Evolutionary conservation across 805 yeast species (phyloP).

Genomic region (Candida nemodendra): DNA sequence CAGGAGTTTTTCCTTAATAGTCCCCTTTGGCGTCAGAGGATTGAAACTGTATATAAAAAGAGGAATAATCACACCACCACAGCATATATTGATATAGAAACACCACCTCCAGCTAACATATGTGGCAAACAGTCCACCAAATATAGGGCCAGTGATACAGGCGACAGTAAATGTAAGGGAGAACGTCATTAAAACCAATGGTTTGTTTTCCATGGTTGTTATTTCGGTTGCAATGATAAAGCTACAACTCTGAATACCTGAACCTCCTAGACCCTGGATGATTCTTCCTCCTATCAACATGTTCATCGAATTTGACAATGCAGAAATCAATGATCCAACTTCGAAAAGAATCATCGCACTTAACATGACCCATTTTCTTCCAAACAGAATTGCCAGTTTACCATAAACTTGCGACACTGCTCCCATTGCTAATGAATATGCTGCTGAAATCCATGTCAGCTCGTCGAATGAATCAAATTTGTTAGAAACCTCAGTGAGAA

Average conservation of each 20-base stretch:
- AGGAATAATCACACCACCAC: slow-evolving; percentile 51
- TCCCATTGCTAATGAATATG: slow-evolving; percentile 54
- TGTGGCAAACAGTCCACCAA: slow-evolving; percentile 65
- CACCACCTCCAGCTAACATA: slow-evolving; percentile 71
- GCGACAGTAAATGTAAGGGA: slow-evolving; percentile 49
- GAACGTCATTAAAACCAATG: slow-evolving; percentile 38
- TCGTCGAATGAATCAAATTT: slow-evolving; percentile 49
- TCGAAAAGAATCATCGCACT: slow-evolving; percentile 54
- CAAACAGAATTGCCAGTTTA: slow-evolving; percentile 52
- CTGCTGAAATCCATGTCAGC: slow-evolving; percentile 59
- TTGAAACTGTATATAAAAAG: slow-evolving; percentile 41
- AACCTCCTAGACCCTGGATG: slow-evolving; percentile 70
- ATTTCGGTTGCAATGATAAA: slow-evolving; percentile 57
- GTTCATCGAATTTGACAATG: slow-evolving; percentile 52
- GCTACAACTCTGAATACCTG: slow-evolving; percentile 59
- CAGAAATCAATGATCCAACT: slow-evolving; percentile 60
- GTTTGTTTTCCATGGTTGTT: slow-evolving; percentile 42
- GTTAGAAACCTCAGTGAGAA: slow-evolving; percentile 48
- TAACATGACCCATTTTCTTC: slow-evolving; percentile 51
- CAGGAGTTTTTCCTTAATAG: slow-evolving; percentile 36
- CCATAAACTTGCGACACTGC: slow-evolving; percentile 58
- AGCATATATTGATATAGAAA: slow-evolving; percentile 64
- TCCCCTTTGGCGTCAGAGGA: slow-evolving; percentile 47
- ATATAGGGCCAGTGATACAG: slow-evolving; percentile 57
- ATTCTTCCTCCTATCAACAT: slow-evolving; percentile 71